Conservation (phyloP, 495 filamentous ascomycete genomes). For the Amphirosellinia nigrospora region DNA sequence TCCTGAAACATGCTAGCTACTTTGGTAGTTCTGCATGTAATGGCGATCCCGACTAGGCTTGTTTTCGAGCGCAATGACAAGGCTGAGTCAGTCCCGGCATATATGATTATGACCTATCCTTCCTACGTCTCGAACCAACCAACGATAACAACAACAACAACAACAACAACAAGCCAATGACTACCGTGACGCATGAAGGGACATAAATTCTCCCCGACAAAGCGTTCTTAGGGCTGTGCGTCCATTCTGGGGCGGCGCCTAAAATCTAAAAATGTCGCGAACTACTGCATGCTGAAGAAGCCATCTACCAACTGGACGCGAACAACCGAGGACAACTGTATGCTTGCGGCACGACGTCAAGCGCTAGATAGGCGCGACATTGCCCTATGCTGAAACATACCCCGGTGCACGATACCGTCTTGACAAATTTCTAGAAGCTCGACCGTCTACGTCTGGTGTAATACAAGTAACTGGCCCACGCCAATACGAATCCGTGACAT, state of each 20-base stretch:
- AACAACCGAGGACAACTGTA: not conserved
- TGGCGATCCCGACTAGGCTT: not conserved
- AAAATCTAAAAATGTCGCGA: conserved; percentile 6
- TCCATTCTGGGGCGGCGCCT: not conserved
- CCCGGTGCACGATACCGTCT: not conserved
- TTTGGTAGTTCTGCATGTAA: not conserved
- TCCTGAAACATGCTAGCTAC: not conserved
- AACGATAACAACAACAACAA: not conserved
- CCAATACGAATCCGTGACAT: not conserved
- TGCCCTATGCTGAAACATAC: not conserved
- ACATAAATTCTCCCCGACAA: not conserved
- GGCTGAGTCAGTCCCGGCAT: not conserved
- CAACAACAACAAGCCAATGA: not conserved
- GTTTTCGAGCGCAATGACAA: not conserved
- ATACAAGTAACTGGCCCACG: not conserved
- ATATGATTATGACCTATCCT: not conserved
- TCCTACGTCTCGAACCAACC: not conserved
- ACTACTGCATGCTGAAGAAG: not conserved
- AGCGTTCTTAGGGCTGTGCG: not conserved
- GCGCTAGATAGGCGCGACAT: not conserved
- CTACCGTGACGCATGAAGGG: not conserved
- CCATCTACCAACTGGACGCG: not conserved
- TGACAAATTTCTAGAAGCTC: not conserved
- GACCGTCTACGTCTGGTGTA: not conserved
- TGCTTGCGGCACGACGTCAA: not conserved